Percentiles rank a stretch among this genome's conserved stretches.
phyloP scores from a whole-genome alignment of 2,329 filamentous ascomycete species.

The Aureobasidium sp. region DNA sequence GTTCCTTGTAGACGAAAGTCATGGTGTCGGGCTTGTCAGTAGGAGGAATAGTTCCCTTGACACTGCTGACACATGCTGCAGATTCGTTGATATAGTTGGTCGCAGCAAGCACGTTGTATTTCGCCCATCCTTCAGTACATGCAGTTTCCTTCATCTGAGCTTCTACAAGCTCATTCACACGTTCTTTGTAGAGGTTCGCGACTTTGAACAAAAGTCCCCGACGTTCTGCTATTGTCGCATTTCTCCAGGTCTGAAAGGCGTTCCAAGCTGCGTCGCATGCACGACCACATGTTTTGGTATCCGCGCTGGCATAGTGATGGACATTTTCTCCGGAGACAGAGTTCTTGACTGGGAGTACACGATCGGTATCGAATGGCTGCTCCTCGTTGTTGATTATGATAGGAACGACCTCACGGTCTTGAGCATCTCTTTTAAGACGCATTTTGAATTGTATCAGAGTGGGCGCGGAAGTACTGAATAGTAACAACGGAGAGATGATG shows the following conservation, averaged over 20 bases:
- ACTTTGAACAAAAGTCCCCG: conserved; percentile 23
- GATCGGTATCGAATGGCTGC: conserved; percentile 14
- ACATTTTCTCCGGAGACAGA: conserved; percentile 18
- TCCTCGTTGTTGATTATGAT: conserved; percentile 21
- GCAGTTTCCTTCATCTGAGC: conserved; percentile 24
- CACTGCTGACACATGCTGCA: conserved; percentile 17
- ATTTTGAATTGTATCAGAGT: not conserved
- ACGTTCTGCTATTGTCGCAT: conserved; percentile 19
- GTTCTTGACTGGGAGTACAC: conserved; percentile 19
- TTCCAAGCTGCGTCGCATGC: conserved; percentile 22
- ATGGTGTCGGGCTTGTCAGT: not conserved
- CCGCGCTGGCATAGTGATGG: conserved; percentile 21
- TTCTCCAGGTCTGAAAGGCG: conserved; percentile 24
- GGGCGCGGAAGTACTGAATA: too few relatives aligned
- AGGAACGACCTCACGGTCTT: conserved; percentile 20
- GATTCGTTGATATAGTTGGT: conserved; percentile 23
- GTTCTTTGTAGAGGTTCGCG: conserved; percentile 22
- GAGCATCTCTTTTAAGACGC: conserved; percentile 15
- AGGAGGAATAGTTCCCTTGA: conserved; percentile 12
- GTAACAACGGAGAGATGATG: too few relatives aligned
- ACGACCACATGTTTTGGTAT: conserved; percentile 16
- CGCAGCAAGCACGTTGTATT: conserved; percentile 24
- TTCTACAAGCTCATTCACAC: conserved; percentile 19
- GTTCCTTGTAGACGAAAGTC: conserved; percentile 25
- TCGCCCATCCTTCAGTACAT: conserved; percentile 31